Base-by-base conservation (phyloP, 2,329 filamentous ascomycete species). In the Microdochium paspali region DNA sequence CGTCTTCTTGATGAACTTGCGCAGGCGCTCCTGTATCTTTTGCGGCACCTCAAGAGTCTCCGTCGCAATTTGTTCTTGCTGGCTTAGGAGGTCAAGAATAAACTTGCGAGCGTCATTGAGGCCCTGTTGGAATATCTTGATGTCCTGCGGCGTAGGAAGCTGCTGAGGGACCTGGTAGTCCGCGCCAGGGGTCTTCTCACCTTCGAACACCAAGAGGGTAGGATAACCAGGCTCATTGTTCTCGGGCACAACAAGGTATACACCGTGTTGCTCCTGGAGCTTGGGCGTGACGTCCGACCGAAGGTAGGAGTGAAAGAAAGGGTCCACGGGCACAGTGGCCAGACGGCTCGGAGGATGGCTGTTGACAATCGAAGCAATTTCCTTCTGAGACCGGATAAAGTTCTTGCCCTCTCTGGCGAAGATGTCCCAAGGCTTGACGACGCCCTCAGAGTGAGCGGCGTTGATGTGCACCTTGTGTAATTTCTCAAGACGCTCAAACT, bases 331-430 rank as follows among this genome's bases (percentile, higher is more conserved):
- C 12, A 90, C 63, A 10, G 80, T 76, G 21, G 75, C 72, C 63
- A 93, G 78, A 52, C 86, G 79, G 31, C 82, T 76, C 3, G 87
- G 87, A 39, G 87, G 87, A 60, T 90, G 85, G 44, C 80, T 79
- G 51, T 79, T 79, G 55, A 91, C 79, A 49, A 93, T 78, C 56
- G 79, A 80, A 61, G 80, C 83, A 59, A 93, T 83, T 57, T 90
- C 86, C 6, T 79, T 79, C 58, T 86, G 84, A 7, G 85, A 86
- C 56, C 83, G 82, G 61, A 87, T 80, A 24, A 79, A 78, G 61
- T 90, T 94, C 73, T 93, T 94, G 54, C 84, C 83, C 58, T 95
- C 87, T 31, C 85, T 79, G 6, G 88, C 87, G 66, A 90, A 95
- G 47, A 97, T 78, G 63, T 95, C 85, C 89, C 90, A 95, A 0